These are phyloP conservation scores for Penicillium sumatraense DNA, from an alignment of 2,329 filamentous ascomycete genomes.

Conservation along the genomic window DNA sequence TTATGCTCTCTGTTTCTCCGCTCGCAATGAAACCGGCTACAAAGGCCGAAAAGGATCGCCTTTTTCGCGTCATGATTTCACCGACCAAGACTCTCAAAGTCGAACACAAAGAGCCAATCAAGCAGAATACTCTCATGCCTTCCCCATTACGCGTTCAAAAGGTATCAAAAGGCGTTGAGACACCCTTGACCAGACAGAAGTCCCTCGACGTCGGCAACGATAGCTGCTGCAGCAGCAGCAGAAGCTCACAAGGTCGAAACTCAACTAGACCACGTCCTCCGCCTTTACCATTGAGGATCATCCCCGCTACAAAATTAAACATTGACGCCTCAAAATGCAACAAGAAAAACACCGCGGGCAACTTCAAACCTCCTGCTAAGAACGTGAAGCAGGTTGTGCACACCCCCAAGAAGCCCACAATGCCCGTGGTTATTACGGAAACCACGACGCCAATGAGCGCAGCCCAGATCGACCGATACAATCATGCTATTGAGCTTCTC, in stretches of 20 bases:
- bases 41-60: not conserved
- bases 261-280: conserved; percentile 17
- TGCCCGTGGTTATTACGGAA: not conserved
- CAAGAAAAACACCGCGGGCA: not conserved
- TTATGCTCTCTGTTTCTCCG: conserved; percentile 9
- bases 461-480: conserved; percentile 26
- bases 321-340: not conserved
- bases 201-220: not conserved
- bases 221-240: not conserved
- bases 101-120: conserved; percentile 1
- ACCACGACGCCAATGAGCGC: conserved; percentile 5
- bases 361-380: too few species aligned
- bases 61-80: conserved; percentile 4
- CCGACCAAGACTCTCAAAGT: not conserved
- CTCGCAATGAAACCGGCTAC: conserved; percentile 9
- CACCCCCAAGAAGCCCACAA: not conserved
- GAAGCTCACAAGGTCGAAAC: too few species aligned
- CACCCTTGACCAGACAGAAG: not conserved
- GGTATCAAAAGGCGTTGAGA: not conserved
- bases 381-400: not conserved
- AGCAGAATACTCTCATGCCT: conserved; percentile 24
- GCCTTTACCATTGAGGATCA: conserved; percentile 27
- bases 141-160: conserved; percentile 34
- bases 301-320: conserved; percentile 15
- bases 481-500: conserved; percentile 30